Evolutionary conservation across 2,329 filamentous ascomycete genomes (phyloP), one percentile per base, ranked within the genome.

Genomic region (Ascosphaera apis): DNA sequence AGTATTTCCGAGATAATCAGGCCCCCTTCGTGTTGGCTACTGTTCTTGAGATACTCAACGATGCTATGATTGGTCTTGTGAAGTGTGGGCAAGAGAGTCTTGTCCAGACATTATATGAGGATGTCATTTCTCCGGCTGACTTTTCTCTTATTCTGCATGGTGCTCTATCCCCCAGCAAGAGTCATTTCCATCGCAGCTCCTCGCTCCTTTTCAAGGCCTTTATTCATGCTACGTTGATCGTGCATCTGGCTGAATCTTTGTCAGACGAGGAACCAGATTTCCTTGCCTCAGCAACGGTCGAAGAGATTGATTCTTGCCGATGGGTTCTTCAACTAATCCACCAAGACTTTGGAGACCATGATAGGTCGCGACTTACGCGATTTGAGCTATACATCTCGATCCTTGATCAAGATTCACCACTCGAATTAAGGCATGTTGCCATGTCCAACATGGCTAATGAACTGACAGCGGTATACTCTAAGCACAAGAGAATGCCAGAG

Each of bases 41-140:
- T 27, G 39, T 59, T 5, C 35, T 58, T 23, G 55, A 58, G 25
- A 50, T 55, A 16, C 28, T 58, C 19, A 53, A 51, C 17, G 54
- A 56, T 33, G 41, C 43, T 1, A 36, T 55, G n/a, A 50, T 53
- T 36, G 49, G 52, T 23, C 45, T 48, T 16, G 41, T 56, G 5
- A 40, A 48, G 13, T 49, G 45, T 6, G 44, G 44, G 2, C 36
- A 40, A 12, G 48, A 53, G 46, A 44, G 54, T 56, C n/a, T 17
- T 13, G 30, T 31, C 4, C 30, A 31, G 12, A 13, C 30, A 17
- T 31, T 31, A 7, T 31, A 31, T 12, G 30, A 31, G 16, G n/a
- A 31, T 13, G 30, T 31, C 30, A 31, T 31, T 13, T 31, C 30
- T 4, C 30, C 30, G n/a, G 30, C 30, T 4, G 30, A 31, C 16